These are phyloP conservation scores for Edhazardia aedis DNA, from an alignment of 371 early-diverging fungal genomes.

Conservation along the genomic window DNA sequence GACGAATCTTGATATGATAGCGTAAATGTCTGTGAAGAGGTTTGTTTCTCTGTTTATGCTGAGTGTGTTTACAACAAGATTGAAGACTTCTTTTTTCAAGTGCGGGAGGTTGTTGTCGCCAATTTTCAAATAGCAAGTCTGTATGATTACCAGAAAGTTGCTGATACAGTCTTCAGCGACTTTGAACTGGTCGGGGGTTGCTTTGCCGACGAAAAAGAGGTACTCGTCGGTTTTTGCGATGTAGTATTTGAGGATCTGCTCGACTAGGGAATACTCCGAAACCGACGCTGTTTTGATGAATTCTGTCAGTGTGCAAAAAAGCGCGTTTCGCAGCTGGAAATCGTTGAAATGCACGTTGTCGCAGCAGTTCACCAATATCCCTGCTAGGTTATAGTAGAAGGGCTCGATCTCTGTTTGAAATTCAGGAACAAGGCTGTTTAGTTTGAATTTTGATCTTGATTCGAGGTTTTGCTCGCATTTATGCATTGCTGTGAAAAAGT, in stretches of 20 bases:
- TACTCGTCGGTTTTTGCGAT: slow-evolving; percentile 13
- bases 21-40: slow-evolving; percentile 39
- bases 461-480: neutral
- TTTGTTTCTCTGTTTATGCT: neutral
- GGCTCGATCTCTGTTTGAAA: slow-evolving; percentile 10
- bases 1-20: slow-evolving; percentile 14
- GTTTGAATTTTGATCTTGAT: too few relatives aligned
- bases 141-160: slow-evolving; percentile 28
- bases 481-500: slow-evolving; percentile 6
- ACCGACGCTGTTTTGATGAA: slow-evolving; percentile 6
- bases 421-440: neutral
- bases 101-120: slow-evolving; percentile 1
- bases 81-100: slow-evolving; percentile 1
- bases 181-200: slow-evolving; percentile 6
- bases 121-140: slow-evolving; percentile 5
- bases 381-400: slow-evolving; percentile 21
- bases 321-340: slow-evolving; percentile 22
- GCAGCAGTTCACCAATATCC: slow-evolving; percentile 8
- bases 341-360: slow-evolving; percentile 12
- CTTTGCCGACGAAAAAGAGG: slow-evolving; percentile 5
- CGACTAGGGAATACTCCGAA: slow-evolving; percentile 4
- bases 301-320: slow-evolving; percentile 26
- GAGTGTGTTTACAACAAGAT: slow-evolving; percentile 21
- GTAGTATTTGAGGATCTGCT: slow-evolving; percentile 14
- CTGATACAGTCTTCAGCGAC: slow-evolving; percentile 35